These are phyloP conservation scores for Diversispora eburnea DNA, from an alignment of 192 early-diverging fungal genomes.

Conservation along the genomic window DNA sequence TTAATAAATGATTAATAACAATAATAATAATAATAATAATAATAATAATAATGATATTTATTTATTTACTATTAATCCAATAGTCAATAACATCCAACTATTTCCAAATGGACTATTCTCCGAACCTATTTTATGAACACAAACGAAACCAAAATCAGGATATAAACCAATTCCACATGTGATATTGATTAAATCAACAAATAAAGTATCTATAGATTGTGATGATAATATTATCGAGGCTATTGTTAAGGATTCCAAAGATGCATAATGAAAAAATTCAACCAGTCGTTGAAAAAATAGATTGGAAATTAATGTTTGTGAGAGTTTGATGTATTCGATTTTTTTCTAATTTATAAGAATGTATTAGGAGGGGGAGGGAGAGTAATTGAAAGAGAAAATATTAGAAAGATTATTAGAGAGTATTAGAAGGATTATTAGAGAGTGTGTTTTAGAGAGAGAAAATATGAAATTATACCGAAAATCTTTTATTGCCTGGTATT, in stretches of 20 bases:
- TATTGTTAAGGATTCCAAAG: constrained; percentile 8
- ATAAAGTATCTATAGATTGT: neutral
- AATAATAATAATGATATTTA: neutral
- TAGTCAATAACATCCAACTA: neutral
- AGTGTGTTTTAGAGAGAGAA: too few relatives aligned
- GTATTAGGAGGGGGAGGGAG: too few relatives aligned
- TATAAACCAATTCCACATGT: constrained; percentile 6
- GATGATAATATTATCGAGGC: constrained; percentile 7
- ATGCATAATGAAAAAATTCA: neutral
- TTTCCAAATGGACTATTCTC: constrained; percentile 1
- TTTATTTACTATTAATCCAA: constrained; percentile 5
- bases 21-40: too few relatives aligned
- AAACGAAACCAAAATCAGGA: constrained; percentile 1
- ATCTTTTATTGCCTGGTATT: constrained; percentile 65
- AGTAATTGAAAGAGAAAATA: too few relatives aligned
- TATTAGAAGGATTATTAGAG: too few relatives aligned
- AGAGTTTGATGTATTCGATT: constrained; percentile 1
- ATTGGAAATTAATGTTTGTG: neutral
- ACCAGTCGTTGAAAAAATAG: neutral
- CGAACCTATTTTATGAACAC: neutral
- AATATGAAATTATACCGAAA: neutral
- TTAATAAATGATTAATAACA: too few relatives aligned
- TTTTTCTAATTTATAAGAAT: neutral
- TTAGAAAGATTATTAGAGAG: too few relatives aligned
- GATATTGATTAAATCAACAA: neutral